phyloP scores from a whole-genome alignment of 805 yeast genomes.

The Priceomyces medius region DNA sequence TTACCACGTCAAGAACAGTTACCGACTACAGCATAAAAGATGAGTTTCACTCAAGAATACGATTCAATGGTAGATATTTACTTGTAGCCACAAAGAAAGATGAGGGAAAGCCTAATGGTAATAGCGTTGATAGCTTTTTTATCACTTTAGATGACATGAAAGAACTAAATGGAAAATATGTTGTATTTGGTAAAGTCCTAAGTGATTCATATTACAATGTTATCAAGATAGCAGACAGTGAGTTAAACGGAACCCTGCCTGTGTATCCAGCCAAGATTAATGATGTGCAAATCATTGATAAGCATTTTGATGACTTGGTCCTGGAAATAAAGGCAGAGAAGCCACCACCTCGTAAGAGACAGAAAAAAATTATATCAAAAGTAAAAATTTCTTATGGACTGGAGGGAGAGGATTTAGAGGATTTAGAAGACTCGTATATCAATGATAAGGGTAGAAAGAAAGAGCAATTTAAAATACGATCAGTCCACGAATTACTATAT shows the following conservation, averaged over 20 bases:
- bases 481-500: conserved; percentile 40
- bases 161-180: conserved; percentile 37
- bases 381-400: conserved; percentile 36
- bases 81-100: conserved; percentile 48
- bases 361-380: conserved; percentile 23
- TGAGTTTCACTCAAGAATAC: conserved; percentile 54
- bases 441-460: conserved; percentile 24
- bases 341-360: conserved; percentile 13
- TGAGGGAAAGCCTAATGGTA: conserved; percentile 16
- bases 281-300: conserved; percentile 40
- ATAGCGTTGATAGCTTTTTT: conserved; percentile 34
- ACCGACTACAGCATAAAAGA: conserved; percentile 13
- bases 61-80: conserved; percentile 52
- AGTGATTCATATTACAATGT: conserved; percentile 57
- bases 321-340: conserved; percentile 4
- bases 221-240: conserved; percentile 48
- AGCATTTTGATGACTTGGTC: conserved; percentile 48
- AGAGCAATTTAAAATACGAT: conserved; percentile 33
- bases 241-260: conserved; percentile 43
- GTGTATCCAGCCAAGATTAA: conserved; percentile 50
- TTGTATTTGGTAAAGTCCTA: conserved; percentile 57
- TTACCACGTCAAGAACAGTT: conserved; percentile 8
- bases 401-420: conserved; percentile 30
- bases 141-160: conserved; percentile 49
- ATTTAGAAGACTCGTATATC: no score